A percentile compares a stretch with the other conserved stretches of the same genome.
Evolutionary conservation across 1,284 basidiomycete species (phyloP).

Genomic region (Tilletia indica): DNA sequence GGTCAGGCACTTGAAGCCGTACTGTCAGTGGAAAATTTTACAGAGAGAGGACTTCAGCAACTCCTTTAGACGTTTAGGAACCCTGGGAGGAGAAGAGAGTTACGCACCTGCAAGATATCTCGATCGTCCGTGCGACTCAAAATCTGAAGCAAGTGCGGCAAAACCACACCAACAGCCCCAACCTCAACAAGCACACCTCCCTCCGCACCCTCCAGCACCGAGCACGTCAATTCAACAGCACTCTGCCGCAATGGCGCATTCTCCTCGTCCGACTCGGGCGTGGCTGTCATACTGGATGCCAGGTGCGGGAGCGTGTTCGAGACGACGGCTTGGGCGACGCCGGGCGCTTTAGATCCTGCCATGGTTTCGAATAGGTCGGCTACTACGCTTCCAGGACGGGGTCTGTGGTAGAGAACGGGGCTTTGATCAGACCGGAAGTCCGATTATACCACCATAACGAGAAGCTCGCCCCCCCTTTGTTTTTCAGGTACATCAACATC

Average conservation of each 20-base stretch:
- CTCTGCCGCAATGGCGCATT: conserved; percentile 51
- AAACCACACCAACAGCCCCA: background rate
- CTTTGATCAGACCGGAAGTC: no score
- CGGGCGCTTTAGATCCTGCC: conserved; percentile 57
- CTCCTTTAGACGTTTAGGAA: background rate
- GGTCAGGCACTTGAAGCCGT: conserved; percentile 78
- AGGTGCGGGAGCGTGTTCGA: conserved; percentile 72
- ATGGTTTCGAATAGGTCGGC: conserved; percentile 74
- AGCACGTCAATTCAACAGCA: conserved; percentile 24
- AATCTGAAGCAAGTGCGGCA: conserved; percentile 2
- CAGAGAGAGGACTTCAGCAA: no score
- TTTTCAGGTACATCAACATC: background rate
- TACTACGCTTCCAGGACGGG: conserved; percentile 82
- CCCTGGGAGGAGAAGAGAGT: background rate
- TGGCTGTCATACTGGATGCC: conserved; percentile 37
- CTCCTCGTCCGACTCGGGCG: conserved; percentile 63
- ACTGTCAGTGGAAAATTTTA: conserved; percentile 59
- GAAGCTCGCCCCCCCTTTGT: background rate
- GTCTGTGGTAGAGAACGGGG: conserved; percentile 62
- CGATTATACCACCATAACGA: no score
- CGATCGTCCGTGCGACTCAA: conserved; percentile 8
- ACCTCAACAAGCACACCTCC: background rate
- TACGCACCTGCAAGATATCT: conserved; percentile 10
- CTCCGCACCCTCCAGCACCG: conserved; percentile 21
- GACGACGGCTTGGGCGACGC: conserved; percentile 71